A percentile compares a stretch with the other conserved stretches of the same genome.
phyloP scores from a whole-genome alignment of 257 asterid genomes.

The Plantago elongata region DNA sequence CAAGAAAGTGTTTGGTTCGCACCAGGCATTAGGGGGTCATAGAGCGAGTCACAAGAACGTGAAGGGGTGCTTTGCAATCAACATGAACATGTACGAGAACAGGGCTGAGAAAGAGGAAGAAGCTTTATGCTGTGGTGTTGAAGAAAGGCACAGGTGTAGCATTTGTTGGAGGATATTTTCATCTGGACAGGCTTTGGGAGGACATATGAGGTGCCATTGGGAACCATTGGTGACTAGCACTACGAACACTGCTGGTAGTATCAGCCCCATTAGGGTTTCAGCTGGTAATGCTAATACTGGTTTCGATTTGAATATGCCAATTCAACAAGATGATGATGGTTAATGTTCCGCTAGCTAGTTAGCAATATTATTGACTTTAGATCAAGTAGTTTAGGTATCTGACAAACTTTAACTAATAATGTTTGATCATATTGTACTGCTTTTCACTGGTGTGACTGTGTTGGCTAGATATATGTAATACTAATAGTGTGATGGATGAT shows the following conservation, averaged over 20 bases:
- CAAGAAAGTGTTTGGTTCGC: slow-evolving; percentile 74
- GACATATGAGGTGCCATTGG: slow-evolving; percentile 83
- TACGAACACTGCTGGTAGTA: slow-evolving; percentile 11
- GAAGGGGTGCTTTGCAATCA: slow-evolving; percentile 73
- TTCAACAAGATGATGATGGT: not conserved
- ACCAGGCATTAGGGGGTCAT: slow-evolving; percentile 78
- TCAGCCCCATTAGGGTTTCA: slow-evolving; percentile 12
- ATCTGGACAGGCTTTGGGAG: slow-evolving; percentile 71
- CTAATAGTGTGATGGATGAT: too few relatives aligned
- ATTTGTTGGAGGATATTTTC: slow-evolving; percentile 68
- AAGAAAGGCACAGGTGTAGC: slow-evolving; percentile 44
- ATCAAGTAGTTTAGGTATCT: too few relatives aligned
- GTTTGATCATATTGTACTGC: too few relatives aligned
- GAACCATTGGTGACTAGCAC: slow-evolving; percentile 21
- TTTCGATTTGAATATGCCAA: slow-evolving; percentile 35
- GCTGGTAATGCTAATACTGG: slow-evolving; percentile 1
- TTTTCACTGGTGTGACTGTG: too few relatives aligned
- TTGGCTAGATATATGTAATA: too few relatives aligned
- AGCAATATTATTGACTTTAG: too few relatives aligned
- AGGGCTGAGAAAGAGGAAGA: not conserved
- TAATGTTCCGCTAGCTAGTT: too few relatives aligned
- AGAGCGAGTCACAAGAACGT: slow-evolving; percentile 84
- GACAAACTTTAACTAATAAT: too few relatives aligned
- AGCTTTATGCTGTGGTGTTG: not conserved
- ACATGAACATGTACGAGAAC: slow-evolving; percentile 26